Base-by-base conservation (phyloP, 306 rosid species). In the Quercus robur region DNA sequence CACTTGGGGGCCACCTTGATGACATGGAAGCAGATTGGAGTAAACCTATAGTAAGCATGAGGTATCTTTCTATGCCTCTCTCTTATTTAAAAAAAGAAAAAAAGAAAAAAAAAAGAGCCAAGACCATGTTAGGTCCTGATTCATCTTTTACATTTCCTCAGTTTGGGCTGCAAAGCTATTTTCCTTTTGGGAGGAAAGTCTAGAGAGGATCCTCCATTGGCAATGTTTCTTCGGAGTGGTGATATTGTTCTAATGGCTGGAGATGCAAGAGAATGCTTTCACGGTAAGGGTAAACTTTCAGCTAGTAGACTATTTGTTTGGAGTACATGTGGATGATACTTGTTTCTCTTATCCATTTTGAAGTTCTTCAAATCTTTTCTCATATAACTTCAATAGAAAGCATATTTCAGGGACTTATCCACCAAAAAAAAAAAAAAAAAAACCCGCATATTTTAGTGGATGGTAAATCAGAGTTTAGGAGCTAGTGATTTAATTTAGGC, bases 1-100 rank as follows among this genome's bases (percentile, higher is more conserved):
- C 89, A 21, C 90, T 95, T 33, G 98, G 99, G 30, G 99, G 98
- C 73, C 97, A 95, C 88, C 96, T 95, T 78, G 98, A 95, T 85
- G 99, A 93, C 85, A 95, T 93, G 98, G 99, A 93, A 89, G 91
- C 85, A 23, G 98, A 95, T 84, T 95, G 98, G 98, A 91, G 93
- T 81, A 89, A 82, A 80, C 98, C 98, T 63, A 90, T 91, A 68
- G 92, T 95, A 33, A 95, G 98, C 88, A 76, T 95, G 89, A 95
- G 98, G 97, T 95, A 85, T 69, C 72, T 35, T n/a, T 68, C 72
- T 41, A 46, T 56, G 57, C 71, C 58, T 57, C 20, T 28, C 76
- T 73, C 49, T 46, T 70, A 68, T 63, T 63, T 33, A 79, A 26
- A 75, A 51, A 56, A 67, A 73, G 15, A 30, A 35, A 7, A 31